A percentile compares a stretch with the other conserved stretches of the same genome.
Conservation (phyloP, 148 eudicot species). For the Spergularia bocconei region DNA sequence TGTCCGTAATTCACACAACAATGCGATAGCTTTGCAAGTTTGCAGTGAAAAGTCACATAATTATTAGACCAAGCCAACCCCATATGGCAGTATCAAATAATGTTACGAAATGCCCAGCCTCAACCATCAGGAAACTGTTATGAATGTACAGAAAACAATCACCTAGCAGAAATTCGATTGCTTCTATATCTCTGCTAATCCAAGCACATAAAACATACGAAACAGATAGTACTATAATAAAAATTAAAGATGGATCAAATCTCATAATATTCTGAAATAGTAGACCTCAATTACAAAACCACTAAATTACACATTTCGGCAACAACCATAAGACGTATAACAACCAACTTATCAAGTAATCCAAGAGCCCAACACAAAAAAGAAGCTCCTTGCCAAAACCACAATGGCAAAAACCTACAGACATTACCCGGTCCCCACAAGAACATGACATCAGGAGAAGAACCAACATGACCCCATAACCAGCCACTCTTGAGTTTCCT, state of each 20-base stretch:
- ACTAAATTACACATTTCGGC: background rate
- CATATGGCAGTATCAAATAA: background rate
- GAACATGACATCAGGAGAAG: background rate
- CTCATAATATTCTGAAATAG: background rate
- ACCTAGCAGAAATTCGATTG: background rate
- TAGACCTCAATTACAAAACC: conserved; percentile 7
- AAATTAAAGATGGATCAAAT: background rate
- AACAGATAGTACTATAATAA: background rate
- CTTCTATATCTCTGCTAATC: background rate
- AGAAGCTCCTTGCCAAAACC: background rate
- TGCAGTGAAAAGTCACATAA: background rate
- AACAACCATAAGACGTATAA: conserved; percentile 5
- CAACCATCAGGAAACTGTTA: background rate
- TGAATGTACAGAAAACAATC: background rate
- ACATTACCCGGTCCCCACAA: conserved; percentile 18
- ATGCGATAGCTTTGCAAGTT: background rate
- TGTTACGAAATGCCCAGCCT: background rate
- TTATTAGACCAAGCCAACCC: background rate
- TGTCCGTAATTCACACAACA: background rate
- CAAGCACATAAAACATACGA: background rate
- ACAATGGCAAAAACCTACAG: conserved; percentile 11
- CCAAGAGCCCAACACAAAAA: conserved; percentile 8
- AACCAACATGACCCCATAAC: conserved; percentile 4
- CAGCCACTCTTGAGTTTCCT: conserved; percentile 3
- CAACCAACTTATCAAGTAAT: conserved; percentile 3